Evolutionary conservation across 257 asterid genomes (phyloP).

Genomic region (Solanum rostratum): DNA sequence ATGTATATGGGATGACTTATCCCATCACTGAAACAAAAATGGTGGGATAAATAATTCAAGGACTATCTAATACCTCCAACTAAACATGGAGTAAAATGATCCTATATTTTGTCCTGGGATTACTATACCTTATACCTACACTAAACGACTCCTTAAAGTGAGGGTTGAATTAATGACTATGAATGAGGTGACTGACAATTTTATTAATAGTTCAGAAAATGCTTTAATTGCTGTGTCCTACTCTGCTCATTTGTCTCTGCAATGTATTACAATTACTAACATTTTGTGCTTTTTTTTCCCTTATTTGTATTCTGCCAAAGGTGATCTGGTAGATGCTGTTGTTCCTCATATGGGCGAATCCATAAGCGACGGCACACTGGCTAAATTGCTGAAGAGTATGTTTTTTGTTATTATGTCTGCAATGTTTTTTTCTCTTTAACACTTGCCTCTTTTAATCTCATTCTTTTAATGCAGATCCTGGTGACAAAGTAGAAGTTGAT

Average conservation of each 20-base stretch:
- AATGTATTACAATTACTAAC: not conserved
- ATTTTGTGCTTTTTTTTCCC: slow-evolving; percentile 1
- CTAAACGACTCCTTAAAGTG: not conserved
- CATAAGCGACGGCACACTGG: slow-evolving; percentile 78
- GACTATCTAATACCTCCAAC: too few species aligned
- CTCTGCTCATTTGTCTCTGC: not conserved
- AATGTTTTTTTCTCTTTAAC: not conserved
- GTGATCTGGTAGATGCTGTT: slow-evolving; percentile 75
- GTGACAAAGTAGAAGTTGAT: slow-evolving; percentile 78
- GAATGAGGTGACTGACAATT: not conserved
- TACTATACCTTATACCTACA: too few species aligned
- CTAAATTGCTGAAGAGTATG: slow-evolving; percentile 77
- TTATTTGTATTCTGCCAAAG: slow-evolving; percentile 23
- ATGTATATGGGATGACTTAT: too few species aligned
- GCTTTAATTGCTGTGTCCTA: not conserved
- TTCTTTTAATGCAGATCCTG: slow-evolving; percentile 52
- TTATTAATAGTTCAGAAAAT: not conserved
- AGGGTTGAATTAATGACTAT: not conserved
- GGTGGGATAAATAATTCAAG: too few species aligned
- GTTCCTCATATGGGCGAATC: slow-evolving; percentile 99
- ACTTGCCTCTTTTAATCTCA: not conserved
- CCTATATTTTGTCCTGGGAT: too few species aligned
- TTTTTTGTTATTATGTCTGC: not conserved
- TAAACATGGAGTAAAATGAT: too few species aligned
- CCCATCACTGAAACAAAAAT: too few species aligned